Evolutionary conservation across 2,329 filamentous ascomycete species (phyloP).

Genomic region (Colletotrichum melonis): DNA sequence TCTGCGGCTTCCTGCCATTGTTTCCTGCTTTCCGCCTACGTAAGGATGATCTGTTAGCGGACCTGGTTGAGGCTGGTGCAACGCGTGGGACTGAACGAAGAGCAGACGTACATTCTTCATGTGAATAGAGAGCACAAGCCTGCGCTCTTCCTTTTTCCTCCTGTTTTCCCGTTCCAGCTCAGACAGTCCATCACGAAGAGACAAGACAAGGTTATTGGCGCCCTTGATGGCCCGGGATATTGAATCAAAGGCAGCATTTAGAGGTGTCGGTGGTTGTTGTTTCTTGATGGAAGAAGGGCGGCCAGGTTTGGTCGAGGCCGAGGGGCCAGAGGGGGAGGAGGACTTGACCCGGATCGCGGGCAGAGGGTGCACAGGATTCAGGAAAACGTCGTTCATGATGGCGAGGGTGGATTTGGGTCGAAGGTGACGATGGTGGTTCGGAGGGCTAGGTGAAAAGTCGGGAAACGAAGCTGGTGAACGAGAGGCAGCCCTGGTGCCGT

Average conservation of each 20-base stretch:
- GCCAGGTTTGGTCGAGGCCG: conserved; percentile 21
- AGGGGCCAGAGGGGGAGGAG: background rate
- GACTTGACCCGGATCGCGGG: conserved; percentile 27
- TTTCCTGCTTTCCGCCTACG: conserved; percentile 72
- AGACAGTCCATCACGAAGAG: conserved; percentile 64
- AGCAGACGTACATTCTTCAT: conserved; percentile 71
- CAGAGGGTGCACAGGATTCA: conserved; percentile 33
- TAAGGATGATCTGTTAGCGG: background rate
- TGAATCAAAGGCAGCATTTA: conserved; percentile 28
- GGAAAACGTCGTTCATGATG: conserved; percentile 36
- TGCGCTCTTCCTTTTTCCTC: conserved; percentile 65
- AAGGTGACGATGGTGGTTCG: background rate
- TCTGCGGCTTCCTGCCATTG: conserved; percentile 82
- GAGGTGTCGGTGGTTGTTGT: conserved; percentile 2
- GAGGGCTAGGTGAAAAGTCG: background rate
- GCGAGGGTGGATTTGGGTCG: background rate
- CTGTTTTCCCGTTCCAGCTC: conserved; percentile 60
- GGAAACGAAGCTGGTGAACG: background rate
- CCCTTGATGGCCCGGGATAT: conserved; percentile 49
- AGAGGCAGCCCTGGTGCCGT: conserved; percentile 25
- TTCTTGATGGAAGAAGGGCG: conserved; percentile 28
- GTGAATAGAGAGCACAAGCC: conserved; percentile 70
- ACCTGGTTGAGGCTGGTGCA: background rate
- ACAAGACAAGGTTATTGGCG: conserved; percentile 55
- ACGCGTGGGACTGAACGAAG: background rate